Percentiles rank a stretch among this genome's conserved stretches.
Conservation (phyloP, 2,329 filamentous ascomycete species). For the Mollisiaceae sp. region DNA sequence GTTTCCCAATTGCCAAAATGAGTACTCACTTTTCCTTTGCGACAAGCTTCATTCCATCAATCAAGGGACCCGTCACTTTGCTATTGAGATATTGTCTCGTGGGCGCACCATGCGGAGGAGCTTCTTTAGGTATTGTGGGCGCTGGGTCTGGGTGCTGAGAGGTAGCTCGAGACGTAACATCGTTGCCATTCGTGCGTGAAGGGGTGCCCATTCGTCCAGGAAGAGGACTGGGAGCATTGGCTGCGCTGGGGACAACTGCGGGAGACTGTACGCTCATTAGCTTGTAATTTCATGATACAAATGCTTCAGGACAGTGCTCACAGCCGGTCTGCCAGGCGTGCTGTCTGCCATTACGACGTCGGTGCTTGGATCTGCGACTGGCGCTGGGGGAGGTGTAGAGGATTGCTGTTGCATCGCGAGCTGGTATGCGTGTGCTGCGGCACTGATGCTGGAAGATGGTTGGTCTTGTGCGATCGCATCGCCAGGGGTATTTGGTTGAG, state of each 20-base stretch:
- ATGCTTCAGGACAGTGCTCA: slow-evolving; percentile 23
- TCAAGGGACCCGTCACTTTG: slow-evolving; percentile 68
- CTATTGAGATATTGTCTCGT: slow-evolving; percentile 74
- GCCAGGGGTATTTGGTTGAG: slow-evolving; percentile 26
- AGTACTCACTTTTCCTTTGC: slow-evolving; percentile 70
- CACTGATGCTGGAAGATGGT: slow-evolving; percentile 30
- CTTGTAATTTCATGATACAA: slow-evolving; percentile 1
- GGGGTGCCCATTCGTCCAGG: slow-evolving; percentile 55
- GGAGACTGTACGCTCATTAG: slow-evolving; percentile 33
- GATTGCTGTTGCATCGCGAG: slow-evolving; percentile 38
- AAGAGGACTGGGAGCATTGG: slow-evolving; percentile 36
- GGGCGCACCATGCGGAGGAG: slow-evolving; percentile 69
- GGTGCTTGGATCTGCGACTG: slow-evolving; percentile 25
- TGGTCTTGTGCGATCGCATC: slow-evolving; percentile 24
- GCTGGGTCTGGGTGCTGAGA: slow-evolving; percentile 60
- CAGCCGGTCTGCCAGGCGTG: slow-evolving; percentile 34
- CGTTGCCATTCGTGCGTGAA: slow-evolving; percentile 45
- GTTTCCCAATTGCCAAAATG: background rate
- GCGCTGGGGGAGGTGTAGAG: slow-evolving; percentile 24
- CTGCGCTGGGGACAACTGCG: slow-evolving; percentile 29
- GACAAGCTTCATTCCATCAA: slow-evolving; percentile 77
- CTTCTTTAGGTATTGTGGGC: slow-evolving; percentile 62
- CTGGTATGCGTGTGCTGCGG: slow-evolving; percentile 38
- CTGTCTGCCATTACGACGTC: slow-evolving; percentile 40
- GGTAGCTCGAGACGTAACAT: slow-evolving; percentile 57